Evolutionary conservation across 345 rosid genomes (phyloP), one percentile per base, ranked within the genome.

Genomic region (Eutrema japonicum): DNA sequence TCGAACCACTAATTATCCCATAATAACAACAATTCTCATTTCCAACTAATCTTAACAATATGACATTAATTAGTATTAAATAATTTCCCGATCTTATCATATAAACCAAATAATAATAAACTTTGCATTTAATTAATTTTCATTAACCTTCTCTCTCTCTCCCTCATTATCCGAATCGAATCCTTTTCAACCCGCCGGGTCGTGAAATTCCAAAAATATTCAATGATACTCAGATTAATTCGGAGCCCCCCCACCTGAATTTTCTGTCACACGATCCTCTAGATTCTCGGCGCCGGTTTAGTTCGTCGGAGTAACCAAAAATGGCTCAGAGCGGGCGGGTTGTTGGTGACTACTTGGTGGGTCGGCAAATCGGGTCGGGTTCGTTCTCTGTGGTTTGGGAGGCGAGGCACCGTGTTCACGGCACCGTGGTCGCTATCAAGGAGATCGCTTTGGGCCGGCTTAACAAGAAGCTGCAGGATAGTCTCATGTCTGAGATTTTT

Each of bases 361-460:
- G 97, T 32, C 74, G 82, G 38, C 85, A 89, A 83, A 90, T 95
- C 81, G 99, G 99, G 65, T 96, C 94, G 59, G 98, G 99, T 78
- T 96, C 99, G 26, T 96, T 92, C 87, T 96, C 99, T 2, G 87
- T 84, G n/a, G 98, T 96, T 8, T 96, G 93, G 88, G 96, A 87
- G 35, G 99, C 92, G 35, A 82, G 89, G 78, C 99, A 96, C 82
- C 84, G 90, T 26, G 85, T 85, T 65, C 93, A 92, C 53, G 98
- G 97, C 57, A 90, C 93, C 40, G 90, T 85, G 57, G 99, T 96
- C 46, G 99, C 98, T 60, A 96, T 96, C 53, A 96, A 96, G 80
- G 98, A 96, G 92, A 96, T 96, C 78, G 86, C 68, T 10, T 84
- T 73, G 68, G 61, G 78, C 3, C 77, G 90, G 12, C 90, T 96